Conservation (phyloP, 2,329 filamentous ascomycete species). For the Paraphoma chrysanthemicola region DNA sequence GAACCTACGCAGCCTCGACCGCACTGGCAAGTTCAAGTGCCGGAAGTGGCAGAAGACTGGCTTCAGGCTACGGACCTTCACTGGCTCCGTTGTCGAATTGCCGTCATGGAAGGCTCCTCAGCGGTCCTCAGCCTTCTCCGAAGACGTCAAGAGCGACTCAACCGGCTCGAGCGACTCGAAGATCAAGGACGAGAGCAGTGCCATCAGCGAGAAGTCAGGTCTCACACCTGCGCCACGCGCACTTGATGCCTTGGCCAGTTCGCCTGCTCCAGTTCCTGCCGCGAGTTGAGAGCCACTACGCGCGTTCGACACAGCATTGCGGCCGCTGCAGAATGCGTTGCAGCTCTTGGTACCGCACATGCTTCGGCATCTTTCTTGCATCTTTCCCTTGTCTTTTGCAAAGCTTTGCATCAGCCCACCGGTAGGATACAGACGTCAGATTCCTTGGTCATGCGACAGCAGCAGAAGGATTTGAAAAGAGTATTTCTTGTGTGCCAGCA, state of each 20-base stretch:
- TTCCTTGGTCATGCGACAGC: neutral
- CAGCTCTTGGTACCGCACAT: no score
- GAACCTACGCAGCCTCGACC: slow-evolving; percentile 89
- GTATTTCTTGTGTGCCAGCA: neutral
- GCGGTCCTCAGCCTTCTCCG: slow-evolving; percentile 60
- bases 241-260: slow-evolving; percentile 54
- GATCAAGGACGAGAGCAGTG: slow-evolving; percentile 64
- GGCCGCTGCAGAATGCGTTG: no score
- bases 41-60: slow-evolving; percentile 87
- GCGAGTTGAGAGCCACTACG: slow-evolving; percentile 19
- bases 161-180: slow-evolving; percentile 64
- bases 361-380: neutral
- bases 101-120: slow-evolving; percentile 83
- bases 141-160: slow-evolving; percentile 65
- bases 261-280: slow-evolving; percentile 55
- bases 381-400: neutral
- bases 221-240: slow-evolving; percentile 55
- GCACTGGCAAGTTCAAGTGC: slow-evolving; percentile 82
- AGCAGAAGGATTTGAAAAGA: neutral
- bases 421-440: neutral
- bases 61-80: slow-evolving; percentile 90
- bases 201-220: slow-evolving; percentile 67
- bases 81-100: slow-evolving; percentile 82
- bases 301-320: neutral
- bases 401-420: neutral